Evolutionary conservation across 2,329 filamentous ascomycete species (phyloP).

Genomic region (Stachybotrys echinatus): DNA sequence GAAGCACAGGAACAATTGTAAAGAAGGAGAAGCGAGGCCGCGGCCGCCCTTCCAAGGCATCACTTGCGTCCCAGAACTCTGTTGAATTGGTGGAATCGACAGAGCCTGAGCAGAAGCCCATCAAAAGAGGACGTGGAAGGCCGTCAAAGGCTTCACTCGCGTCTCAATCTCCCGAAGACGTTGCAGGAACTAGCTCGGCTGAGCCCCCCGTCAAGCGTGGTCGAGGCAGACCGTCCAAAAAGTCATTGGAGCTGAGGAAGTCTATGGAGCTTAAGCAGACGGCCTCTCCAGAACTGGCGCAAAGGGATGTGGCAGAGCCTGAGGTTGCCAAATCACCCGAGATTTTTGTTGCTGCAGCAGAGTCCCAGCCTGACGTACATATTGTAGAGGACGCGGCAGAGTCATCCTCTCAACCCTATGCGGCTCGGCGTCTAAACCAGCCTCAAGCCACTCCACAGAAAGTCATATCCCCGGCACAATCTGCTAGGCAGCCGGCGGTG

Average conservation of each 20-base stretch:
- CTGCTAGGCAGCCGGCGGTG: slow-evolving; percentile 47
- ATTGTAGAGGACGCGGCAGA: slow-evolving; percentile 1
- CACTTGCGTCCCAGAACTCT: slow-evolving; percentile 18
- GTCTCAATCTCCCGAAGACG: slow-evolving; percentile 14
- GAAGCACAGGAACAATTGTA: slow-evolving; percentile 36
- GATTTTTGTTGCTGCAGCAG: slow-evolving; percentile 7
- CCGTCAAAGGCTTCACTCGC: slow-evolving; percentile 24
- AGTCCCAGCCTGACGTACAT: background rate
- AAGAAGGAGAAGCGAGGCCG: slow-evolving; percentile 25
- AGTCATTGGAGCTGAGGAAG: slow-evolving; percentile 19
- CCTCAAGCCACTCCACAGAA: slow-evolving; percentile 38
- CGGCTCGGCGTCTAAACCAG: slow-evolving; percentile 12
- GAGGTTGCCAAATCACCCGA: slow-evolving; percentile 10
- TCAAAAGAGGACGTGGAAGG: slow-evolving; percentile 23
- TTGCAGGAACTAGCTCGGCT: slow-evolving; percentile 12
- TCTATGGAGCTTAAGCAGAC: slow-evolving; percentile 9
- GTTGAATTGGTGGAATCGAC: slow-evolving; percentile 16
- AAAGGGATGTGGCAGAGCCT: slow-evolving; percentile 7
- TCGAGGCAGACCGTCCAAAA: slow-evolving; percentile 24
- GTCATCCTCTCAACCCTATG: slow-evolving; percentile 13
- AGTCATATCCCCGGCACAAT: slow-evolving; percentile 37
- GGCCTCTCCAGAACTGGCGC: slow-evolving; percentile 5
- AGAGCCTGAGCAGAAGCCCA: slow-evolving; percentile 8
- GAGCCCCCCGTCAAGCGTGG: slow-evolving; percentile 20
- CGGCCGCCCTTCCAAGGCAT: slow-evolving; percentile 23